phyloP scores from a whole-genome alignment of 1,139 yeast species.

The Debaryomyces singareniensis region DNA sequence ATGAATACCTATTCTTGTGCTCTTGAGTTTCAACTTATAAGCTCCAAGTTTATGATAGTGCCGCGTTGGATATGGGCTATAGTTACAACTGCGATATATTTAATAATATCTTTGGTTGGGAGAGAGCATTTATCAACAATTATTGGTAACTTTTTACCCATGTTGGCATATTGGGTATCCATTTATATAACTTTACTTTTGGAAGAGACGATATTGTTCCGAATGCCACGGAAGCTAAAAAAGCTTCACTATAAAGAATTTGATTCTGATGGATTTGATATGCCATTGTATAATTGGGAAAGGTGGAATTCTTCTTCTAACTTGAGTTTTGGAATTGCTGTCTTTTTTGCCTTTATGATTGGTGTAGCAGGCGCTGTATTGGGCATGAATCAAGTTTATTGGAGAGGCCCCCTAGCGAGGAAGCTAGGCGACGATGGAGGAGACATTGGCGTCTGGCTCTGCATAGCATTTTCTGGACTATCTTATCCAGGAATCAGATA shows the following conservation, averaged over 20 bases:
- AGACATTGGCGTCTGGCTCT: conserved; percentile 77
- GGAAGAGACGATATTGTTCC: conserved; percentile 19
- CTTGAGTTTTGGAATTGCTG: conserved; percentile 23
- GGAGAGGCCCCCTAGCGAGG: conserved; percentile 22
- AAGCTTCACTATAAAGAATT: conserved; percentile 13
- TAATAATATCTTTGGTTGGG: conserved; percentile 18
- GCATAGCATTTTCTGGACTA: conserved; percentile 65
- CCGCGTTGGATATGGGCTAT: conserved; percentile 24
- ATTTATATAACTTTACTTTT: conserved; percentile 17
- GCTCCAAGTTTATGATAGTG: conserved; percentile 12
- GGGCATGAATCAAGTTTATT: conserved; percentile 29
- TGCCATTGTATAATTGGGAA: conserved; percentile 42
- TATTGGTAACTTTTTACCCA: conserved; percentile 19
- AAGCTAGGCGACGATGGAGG: conserved; percentile 44
- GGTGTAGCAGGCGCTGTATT: conserved; percentile 26
- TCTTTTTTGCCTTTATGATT: conserved; percentile 15
- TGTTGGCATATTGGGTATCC: conserved; percentile 25
- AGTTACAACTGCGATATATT: conserved; percentile 14
- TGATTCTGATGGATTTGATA: conserved; percentile 1
- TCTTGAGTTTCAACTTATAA: conserved; percentile 19
- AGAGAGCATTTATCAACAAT: conserved; percentile 17
- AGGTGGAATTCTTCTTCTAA: conserved; percentile 47
- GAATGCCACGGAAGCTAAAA: conserved; percentile 6
- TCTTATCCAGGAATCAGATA: conserved; percentile 61
- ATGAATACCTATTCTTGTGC: conserved; percentile 25